These are phyloP conservation scores for Puccinia brachypodii DNA, from an alignment of 1,284 basidiomycete species.

Conservation along the genomic window DNA sequence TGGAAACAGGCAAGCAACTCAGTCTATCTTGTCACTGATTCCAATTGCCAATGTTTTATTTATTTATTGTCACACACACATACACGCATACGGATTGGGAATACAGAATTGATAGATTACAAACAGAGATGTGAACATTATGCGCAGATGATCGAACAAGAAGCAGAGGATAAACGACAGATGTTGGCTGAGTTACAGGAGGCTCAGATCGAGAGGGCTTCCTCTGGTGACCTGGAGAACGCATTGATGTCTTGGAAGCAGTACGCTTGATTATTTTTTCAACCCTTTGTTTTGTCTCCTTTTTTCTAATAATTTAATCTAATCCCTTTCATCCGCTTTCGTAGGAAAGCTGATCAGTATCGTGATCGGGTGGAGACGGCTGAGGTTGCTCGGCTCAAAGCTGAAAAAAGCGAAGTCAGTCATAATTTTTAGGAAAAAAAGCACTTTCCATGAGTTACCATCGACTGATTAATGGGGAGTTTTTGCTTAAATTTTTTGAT, in stretches of 20 bases:
- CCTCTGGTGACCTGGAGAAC: slow-evolving; percentile 65
- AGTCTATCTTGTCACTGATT: slow-evolving; percentile 56
- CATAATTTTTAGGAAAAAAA: slow-evolving; percentile 50
- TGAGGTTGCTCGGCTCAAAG: slow-evolving; percentile 69
- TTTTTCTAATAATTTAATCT: neutral
- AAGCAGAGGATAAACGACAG: slow-evolving; percentile 64
- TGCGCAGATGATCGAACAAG: slow-evolving; percentile 35
- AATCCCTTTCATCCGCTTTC: slow-evolving; percentile 61
- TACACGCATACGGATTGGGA: slow-evolving; percentile 58
- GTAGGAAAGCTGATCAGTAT: slow-evolving; percentile 65
- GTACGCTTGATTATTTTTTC: neutral
- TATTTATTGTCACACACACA: slow-evolving; percentile 65
- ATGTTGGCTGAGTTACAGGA: slow-evolving; percentile 68
- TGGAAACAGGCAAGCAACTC: slow-evolving; percentile 66
- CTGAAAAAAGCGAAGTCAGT: slow-evolving; percentile 66
- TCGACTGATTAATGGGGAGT: slow-evolving; percentile 23
- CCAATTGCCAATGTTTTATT: slow-evolving; percentile 66
- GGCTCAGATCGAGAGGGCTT: slow-evolving; percentile 65
- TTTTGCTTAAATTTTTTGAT: neutral
- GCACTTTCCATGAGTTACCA: slow-evolving; percentile 1
- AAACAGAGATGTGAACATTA: slow-evolving; percentile 38
- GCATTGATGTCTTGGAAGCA: slow-evolving; percentile 58
- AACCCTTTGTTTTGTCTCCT: neutral
- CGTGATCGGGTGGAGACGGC: slow-evolving; percentile 68
- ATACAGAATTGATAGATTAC: slow-evolving; percentile 51